Percentiles rank a stretch among this genome's conserved stretches.
phyloP scores from a whole-genome alignment of 768 basidiomycete genomes.

The Pleurotus djamor region DNA sequence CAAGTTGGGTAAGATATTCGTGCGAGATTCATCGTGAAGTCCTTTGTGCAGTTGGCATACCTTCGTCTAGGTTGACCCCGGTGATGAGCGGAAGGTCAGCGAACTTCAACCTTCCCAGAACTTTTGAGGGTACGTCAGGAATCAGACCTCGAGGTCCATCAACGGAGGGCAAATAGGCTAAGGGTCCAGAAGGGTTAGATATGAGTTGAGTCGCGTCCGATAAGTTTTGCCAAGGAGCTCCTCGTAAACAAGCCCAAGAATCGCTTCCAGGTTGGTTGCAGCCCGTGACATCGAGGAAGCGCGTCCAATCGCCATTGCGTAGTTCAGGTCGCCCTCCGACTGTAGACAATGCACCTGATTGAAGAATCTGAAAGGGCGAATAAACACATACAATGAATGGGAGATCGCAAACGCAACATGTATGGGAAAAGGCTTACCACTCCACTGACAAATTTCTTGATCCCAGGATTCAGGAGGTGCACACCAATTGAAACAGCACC shows the following conservation, averaged over 20 bases:
- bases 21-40: not conserved
- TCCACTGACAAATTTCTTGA: constrained; percentile 23
- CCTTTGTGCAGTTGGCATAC: too few species aligned
- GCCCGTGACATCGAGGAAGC: not conserved
- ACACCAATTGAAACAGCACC: constrained; percentile 40
- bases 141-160: constrained; percentile 38
- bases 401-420: too few species aligned
- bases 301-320: not conserved
- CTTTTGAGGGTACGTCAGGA: constrained; percentile 33
- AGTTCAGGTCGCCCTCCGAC: not conserved
- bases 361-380: not conserved
- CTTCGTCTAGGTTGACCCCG: constrained; percentile 44
- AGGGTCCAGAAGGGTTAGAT: not conserved
- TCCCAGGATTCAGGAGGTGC: constrained; percentile 28
- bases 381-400: not conserved
- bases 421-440: constrained; percentile 28
- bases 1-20: too few species aligned
- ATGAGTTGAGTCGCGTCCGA: not conserved
- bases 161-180: constrained; percentile 30
- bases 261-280: not conserved
- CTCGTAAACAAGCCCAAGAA: not conserved
- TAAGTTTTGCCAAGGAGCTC: not conserved
- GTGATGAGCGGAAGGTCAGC: constrained; percentile 39
- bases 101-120: constrained; percentile 21
- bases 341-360: not conserved